Base-by-base conservation (phyloP, 1,284 basidiomycete genomes). In the Puccinia coronata region DNA sequence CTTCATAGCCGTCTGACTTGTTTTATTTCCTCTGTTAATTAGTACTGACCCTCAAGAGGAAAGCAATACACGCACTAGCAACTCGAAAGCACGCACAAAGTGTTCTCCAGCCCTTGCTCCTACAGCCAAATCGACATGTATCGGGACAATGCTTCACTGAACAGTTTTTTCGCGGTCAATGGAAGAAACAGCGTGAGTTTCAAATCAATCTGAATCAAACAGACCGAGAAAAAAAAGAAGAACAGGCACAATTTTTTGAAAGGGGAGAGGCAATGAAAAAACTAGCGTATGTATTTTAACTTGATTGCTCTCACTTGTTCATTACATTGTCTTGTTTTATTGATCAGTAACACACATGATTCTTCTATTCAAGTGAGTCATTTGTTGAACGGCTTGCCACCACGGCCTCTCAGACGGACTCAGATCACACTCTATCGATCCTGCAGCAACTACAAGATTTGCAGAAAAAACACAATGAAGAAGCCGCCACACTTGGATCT, bases 31-130 rank as follows among this genome's bases (percentile, higher is more conserved):
- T 2, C 9, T 14, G 1, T 57, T n/a, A n/a, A n/a, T n/a, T n/a
- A 57, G 55, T 57, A 25, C n/a, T 57, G 55, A 25, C 55, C 18
- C 25, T 57, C n/a, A 57, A 57, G n/a, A n/a, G 55, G 55, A 57
- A 57, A 28, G 4, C 14, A 5, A 57, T 57, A 2, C 55, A 57
- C 31, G 55, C 55, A 57, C n/a, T 57, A 6, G n/a, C 55, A n/a
- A 57, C 18, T 9, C 25, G 14, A 25, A 8, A 8, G 43, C 9
- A 47, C 8, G 8, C 43, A 47, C 9, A 57, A 57, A n/a, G 8
- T 1, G 31, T 14, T 25, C 5, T 28, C 14, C 23, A 28, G 1
- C 18, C 25, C 2, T 3, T 57, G 23, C 55, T 57, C 8, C 25
- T 5, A 9, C 6, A 57, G 18, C 55, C 2, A 57, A 57, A 57